Base-by-base conservation (phyloP, 2,329 filamentous ascomycete species). In the Fusarium sterilihyphosum region DNA sequence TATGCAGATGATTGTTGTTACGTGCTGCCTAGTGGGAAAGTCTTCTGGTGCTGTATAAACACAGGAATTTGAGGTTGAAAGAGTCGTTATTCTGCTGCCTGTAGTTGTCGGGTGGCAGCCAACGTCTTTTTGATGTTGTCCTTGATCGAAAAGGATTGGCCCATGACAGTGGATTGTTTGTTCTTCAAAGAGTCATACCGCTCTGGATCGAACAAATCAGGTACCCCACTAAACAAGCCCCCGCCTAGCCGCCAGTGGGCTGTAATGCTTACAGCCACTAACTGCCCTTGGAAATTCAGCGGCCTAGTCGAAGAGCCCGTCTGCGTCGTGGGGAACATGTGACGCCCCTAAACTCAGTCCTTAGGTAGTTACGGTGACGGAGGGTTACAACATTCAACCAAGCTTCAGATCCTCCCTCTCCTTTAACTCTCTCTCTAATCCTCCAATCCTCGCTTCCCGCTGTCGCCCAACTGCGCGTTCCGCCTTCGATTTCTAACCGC, bases 311-410 rank as follows among this genome's bases (percentile, higher is more conserved):
- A 61, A 62, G 53, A 67, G 43, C 65, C 74, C 65, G 63, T 62
- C 75, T 53, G 73, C 50, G 71, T 64, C 75, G 71, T 76, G 74
- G 74, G 75, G 77, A 76, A 75, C 77, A 78, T 78, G 77, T 78
- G 77, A 78, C 77, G 69, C 61, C 64, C 65, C 65, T 65, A 65
- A 60, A 57, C 40, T 49, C 54, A 69, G 61, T 61, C 57, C 63
- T 77, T 77, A 40, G 43, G 67, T 75, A 40, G 43, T 71, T 75
- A 59, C 67, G 68, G 67, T 75, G 69, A 74, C 73, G 53, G 38
- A 65, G 57, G 56, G 43, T 43, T 70, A 41, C 57, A 67, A 53
- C 75, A 70, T 67, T 61, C 65, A 70, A 61, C 54, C 54, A 53
- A 63, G 62, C 64, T 56, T 58, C 57, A 66, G 33, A 38, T 58